These are phyloP conservation scores for Diplotaxis tenuifolia DNA, from an alignment of 345 rosid genomes.

Conservation along the genomic window DNA sequence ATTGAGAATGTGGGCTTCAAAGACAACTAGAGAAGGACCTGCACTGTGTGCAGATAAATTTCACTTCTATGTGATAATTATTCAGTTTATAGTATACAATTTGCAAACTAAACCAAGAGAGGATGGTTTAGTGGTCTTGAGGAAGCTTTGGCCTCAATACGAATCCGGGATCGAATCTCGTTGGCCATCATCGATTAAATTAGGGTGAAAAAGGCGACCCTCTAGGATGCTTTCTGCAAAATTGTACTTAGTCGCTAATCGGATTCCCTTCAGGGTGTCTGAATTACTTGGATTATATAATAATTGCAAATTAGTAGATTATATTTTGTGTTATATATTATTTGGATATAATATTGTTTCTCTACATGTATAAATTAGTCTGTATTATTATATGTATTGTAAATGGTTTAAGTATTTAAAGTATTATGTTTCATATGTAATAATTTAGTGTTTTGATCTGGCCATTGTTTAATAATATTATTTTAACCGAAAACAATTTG, in stretches of 20 bases:
- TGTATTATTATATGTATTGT: background rate
- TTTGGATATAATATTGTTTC: too few species aligned
- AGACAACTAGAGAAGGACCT: background rate
- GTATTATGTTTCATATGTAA: background rate
- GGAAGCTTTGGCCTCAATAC: too few species aligned
- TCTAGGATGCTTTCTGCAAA: too few species aligned
- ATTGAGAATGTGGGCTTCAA: too few species aligned
- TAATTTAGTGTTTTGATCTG: background rate
- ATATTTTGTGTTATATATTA: background rate
- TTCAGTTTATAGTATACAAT: background rate
- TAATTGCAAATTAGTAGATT: background rate
- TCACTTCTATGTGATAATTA: background rate
- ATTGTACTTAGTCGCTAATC: too few species aligned
- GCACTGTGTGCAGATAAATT: background rate
- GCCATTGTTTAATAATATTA: background rate
- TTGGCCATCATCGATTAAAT: too few species aligned
- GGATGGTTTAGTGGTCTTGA: too few species aligned
- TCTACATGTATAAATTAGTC: background rate
- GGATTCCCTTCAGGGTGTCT: too few species aligned
- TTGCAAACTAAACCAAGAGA: too few species aligned
- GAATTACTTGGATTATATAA: too few species aligned
- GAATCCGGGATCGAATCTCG: too few species aligned
- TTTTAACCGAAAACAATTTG: background rate
- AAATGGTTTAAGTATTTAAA: background rate
- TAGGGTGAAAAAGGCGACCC: too few species aligned